Percentiles rank a stretch among this genome's conserved stretches.
phyloP scores from a whole-genome alignment of 768 basidiomycete genomes.

The Cystobasidium tubakii region DNA sequence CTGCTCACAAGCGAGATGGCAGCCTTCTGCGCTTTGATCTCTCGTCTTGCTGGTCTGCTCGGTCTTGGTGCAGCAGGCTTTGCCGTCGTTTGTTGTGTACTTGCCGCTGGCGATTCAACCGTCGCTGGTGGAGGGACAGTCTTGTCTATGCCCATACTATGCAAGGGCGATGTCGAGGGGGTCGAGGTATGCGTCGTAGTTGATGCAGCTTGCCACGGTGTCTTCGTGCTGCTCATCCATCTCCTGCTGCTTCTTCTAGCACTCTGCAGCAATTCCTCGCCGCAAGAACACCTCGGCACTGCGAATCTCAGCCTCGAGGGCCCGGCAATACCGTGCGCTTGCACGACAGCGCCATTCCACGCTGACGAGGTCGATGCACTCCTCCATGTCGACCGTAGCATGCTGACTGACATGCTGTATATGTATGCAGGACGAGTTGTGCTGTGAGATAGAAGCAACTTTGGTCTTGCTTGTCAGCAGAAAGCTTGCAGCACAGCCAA shows the following conservation, averaged over 20 bases:
- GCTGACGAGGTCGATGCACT: neutral
- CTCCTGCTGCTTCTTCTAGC: neutral
- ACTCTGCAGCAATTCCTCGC: neutral
- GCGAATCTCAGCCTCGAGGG: constrained; percentile 15
- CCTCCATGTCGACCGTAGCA: neutral
- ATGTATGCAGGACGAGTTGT: neutral
- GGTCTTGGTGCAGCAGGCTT: neutral
- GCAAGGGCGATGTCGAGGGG: neutral
- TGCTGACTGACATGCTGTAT: neutral
- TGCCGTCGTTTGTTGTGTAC: neutral
- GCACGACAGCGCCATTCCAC: neutral
- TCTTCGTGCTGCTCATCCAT: neutral
- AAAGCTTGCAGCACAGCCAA: no score
- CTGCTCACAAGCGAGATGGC: constrained; percentile 50
- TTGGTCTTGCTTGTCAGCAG: no score
- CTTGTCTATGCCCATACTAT: neutral
- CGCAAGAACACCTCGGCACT: constrained; percentile 16
- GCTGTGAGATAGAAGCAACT: no score
- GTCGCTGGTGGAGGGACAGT: neutral
- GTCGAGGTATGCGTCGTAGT: neutral
- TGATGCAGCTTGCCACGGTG: neutral
- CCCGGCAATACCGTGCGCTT: neutral
- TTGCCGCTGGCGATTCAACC: neutral
- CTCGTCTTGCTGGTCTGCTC: constrained; percentile 13
- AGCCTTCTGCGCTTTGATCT: constrained; percentile 48